phyloP scores from a whole-genome alignment of 805 yeast genomes.

The Yarrowia phangngaensis region DNA sequence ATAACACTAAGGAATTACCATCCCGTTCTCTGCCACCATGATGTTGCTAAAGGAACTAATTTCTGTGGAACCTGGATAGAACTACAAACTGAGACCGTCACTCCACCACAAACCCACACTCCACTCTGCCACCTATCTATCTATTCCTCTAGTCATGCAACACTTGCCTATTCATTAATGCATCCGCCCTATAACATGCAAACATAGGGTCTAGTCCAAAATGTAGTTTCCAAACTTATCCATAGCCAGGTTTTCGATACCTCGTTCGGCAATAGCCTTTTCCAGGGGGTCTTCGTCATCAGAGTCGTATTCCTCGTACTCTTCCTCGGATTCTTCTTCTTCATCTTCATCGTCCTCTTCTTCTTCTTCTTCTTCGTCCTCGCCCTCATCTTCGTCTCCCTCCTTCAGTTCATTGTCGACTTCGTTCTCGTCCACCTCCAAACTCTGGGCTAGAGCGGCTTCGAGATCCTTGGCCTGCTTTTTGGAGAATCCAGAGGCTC shows the following conservation, averaged over 20 bases:
- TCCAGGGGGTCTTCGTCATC: slow-evolving; percentile 41
- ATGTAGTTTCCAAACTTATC: slow-evolving; percentile 81
- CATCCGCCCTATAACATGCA: no score
- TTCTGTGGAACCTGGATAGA: no score
- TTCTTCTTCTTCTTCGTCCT: slow-evolving; percentile 30
- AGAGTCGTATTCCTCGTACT: slow-evolving; percentile 27
- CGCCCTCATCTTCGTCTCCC: slow-evolving; percentile 44
- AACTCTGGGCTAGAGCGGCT: slow-evolving; percentile 55
- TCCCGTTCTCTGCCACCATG: no score
- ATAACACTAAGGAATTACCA: no score
- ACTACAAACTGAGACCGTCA: no score
- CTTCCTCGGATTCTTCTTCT: slow-evolving; percentile 40
- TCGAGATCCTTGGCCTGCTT: slow-evolving; percentile 66
- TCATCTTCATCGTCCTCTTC: slow-evolving; percentile 40
- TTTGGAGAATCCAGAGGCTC: slow-evolving; percentile 81
- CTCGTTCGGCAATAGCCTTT: slow-evolving; percentile 36
- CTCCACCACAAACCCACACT: no score
- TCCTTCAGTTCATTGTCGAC: slow-evolving; percentile 40
- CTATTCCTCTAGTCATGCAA: background rate
- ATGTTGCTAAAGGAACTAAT: no score
- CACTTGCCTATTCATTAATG: background rate
- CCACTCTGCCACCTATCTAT: background rate
- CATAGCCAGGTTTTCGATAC: slow-evolving; percentile 53
- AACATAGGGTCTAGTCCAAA: slow-evolving; percentile 40
- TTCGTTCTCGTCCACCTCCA: slow-evolving; percentile 45